Evolutionary conservation across 441 rosid species (phyloP).

Genomic region (Capsella rubella): DNA sequence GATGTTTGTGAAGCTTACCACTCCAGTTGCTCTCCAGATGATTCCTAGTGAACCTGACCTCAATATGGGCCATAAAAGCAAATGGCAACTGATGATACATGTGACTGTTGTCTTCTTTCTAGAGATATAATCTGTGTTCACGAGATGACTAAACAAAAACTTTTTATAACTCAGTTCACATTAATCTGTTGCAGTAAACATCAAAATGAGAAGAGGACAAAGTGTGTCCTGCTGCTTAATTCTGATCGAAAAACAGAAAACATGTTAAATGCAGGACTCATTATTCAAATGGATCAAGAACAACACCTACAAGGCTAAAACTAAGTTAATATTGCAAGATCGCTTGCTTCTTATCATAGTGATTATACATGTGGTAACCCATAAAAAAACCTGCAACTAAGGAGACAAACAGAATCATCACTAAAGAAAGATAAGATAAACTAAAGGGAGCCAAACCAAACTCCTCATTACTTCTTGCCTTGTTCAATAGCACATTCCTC

Average conservation of each 20-base stretch:
- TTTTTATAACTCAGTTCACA: constrained; percentile 5
- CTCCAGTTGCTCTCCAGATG: constrained; percentile 67
- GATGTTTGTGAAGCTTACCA: constrained; percentile 64
- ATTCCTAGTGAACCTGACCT: constrained; percentile 29
- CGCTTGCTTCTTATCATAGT: background rate
- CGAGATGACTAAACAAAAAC: constrained; percentile 24
- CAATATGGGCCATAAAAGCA: background rate
- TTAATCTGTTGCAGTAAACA: constrained; percentile 26
- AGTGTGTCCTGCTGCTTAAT: constrained; percentile 23
- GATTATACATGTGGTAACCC: background rate
- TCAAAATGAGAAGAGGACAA: constrained; percentile 36
- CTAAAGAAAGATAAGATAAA: background rate
- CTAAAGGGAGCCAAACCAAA: background rate
- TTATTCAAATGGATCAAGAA: background rate
- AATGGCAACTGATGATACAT: background rate
- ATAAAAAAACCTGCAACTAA: background rate
- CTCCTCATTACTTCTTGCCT: constrained; percentile 55
- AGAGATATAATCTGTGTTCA: constrained; percentile 7
- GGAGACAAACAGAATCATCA: background rate
- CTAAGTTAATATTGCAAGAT: constrained; percentile 2
- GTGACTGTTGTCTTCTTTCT: constrained; percentile 17
- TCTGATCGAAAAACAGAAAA: background rate
- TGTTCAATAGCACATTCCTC: constrained; percentile 66
- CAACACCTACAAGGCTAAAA: background rate
- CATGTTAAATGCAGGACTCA: constrained; percentile 8